Conservation (phyloP, 306 rosid species). For the Sechiopsis laciniata region DNA sequence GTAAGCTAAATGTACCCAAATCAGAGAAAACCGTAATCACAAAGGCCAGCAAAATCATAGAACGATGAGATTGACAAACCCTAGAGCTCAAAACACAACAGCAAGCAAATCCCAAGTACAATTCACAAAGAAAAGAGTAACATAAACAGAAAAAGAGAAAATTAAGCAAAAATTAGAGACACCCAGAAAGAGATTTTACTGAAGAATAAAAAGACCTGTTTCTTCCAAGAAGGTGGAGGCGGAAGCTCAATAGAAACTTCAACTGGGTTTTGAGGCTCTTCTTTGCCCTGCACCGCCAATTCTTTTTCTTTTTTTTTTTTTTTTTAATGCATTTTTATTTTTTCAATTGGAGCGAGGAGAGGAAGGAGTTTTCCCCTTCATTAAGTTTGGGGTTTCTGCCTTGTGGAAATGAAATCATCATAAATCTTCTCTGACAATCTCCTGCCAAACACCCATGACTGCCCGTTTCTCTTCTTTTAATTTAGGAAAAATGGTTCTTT, state of each 20-base stretch:
- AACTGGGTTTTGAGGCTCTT: conserved; percentile 8
- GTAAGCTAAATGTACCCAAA: neutral
- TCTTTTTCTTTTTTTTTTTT: too few species aligned
- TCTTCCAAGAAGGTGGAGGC: conserved; percentile 86
- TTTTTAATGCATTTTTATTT: too few species aligned
- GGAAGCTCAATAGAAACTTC: conserved; percentile 59
- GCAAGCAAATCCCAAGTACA: neutral
- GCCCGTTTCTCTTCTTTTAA: too few species aligned
- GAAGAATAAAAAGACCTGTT: conserved; percentile 46
- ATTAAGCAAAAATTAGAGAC: conserved; percentile 3
- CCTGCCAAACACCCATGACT: too few species aligned
- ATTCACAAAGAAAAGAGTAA: too few species aligned
- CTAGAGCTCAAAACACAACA: conserved; percentile 14
- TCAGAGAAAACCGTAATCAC: neutral
- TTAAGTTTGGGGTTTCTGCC: too few species aligned
- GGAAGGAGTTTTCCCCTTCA: too few species aligned
- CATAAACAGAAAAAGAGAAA: too few species aligned
- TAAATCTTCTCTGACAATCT: too few species aligned
- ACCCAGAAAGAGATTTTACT: neutral
- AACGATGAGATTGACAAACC: neutral
- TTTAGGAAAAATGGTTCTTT: too few species aligned
- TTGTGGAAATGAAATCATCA: too few species aligned
- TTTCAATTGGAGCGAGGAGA: too few species aligned
- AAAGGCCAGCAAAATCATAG: neutral
- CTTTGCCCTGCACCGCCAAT: neutral